Evolutionary conservation across 2,329 filamentous ascomycete genomes (phyloP).

Genomic region (Plenodomus tracheiphilus): DNA sequence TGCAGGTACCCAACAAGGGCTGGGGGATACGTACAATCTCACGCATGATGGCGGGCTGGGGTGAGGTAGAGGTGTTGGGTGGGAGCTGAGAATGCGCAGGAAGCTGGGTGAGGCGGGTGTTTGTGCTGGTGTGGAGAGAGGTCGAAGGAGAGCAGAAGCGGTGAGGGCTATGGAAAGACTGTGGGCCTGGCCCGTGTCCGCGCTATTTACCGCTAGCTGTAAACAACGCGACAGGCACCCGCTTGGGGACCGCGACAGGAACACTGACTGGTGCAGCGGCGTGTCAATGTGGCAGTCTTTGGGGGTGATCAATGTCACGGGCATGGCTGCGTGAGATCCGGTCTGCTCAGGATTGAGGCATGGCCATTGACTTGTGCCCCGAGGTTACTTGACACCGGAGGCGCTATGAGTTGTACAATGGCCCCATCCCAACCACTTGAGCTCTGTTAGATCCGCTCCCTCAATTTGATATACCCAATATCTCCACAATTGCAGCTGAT

Average conservation of each 20-base stretch:
- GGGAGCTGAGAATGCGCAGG: constrained; percentile 38
- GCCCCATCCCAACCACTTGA: background rate
- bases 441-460: background rate
- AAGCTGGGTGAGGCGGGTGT: constrained; percentile 32
- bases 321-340: background rate
- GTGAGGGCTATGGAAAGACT: constrained; percentile 30
- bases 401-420: background rate
- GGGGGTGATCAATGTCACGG: background rate
- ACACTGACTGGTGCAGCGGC: background rate
- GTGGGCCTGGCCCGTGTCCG: constrained; percentile 28
- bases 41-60: constrained; percentile 59
- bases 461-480: too few relatives aligned
- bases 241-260: constrained; percentile 5
- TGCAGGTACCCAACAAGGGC: constrained; percentile 45
- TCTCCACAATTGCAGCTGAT: background rate
- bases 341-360: background rate
- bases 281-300: background rate
- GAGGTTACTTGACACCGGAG: background rate
- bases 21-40: constrained; percentile 63
- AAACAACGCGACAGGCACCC: constrained; percentile 26
- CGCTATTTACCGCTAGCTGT: constrained; percentile 18
- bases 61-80: constrained; percentile 26
- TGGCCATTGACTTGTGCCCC: background rate
- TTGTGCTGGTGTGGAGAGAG: constrained; percentile 37
- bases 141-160: constrained; percentile 30